Conservation (phyloP, 768 basidiomycete species). For the Russula ochroleuca region DNA sequence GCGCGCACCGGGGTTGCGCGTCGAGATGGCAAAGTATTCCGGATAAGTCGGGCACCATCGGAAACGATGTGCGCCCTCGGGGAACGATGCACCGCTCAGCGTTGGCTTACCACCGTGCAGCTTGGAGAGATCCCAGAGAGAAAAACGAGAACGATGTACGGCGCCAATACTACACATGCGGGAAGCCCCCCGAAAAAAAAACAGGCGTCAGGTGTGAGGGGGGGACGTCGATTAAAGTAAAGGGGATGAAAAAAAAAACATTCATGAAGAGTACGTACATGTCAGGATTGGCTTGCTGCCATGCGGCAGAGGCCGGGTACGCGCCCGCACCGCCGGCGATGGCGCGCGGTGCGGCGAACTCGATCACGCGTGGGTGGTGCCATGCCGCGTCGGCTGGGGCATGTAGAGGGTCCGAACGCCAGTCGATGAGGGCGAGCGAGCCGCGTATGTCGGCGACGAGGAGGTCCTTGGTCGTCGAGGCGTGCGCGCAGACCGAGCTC, state of each 20-base stretch:
- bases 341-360: constrained; percentile 67
- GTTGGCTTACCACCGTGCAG: constrained; percentile 70
- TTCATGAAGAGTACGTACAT: constrained; percentile 46
- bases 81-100: constrained; percentile 56
- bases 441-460: constrained; percentile 73
- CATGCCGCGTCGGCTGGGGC: constrained; percentile 48
- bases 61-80: constrained; percentile 64
- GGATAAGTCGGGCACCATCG: constrained; percentile 78
- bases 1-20: constrained; percentile 37
- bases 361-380: constrained; percentile 60
- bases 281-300: constrained; percentile 65
- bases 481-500: constrained; percentile 62
- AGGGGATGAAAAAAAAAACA: background rate
- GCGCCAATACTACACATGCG: constrained; percentile 57
- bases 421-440: constrained; percentile 74
- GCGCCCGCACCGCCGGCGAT: constrained; percentile 48
- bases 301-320: constrained; percentile 59
- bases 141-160: constrained; percentile 65
- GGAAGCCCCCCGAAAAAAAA: background rate
- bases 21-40: constrained; percentile 74
- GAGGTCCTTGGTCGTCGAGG: constrained; percentile 70
- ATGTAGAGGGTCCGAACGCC: constrained; percentile 65
- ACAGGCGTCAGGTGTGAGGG: too few species aligned
- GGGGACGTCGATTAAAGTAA: background rate
- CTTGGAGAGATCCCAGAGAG: constrained; percentile 71